Conservation (phyloP, 331 rosid genomes). For the Telfairia occidentalis region DNA sequence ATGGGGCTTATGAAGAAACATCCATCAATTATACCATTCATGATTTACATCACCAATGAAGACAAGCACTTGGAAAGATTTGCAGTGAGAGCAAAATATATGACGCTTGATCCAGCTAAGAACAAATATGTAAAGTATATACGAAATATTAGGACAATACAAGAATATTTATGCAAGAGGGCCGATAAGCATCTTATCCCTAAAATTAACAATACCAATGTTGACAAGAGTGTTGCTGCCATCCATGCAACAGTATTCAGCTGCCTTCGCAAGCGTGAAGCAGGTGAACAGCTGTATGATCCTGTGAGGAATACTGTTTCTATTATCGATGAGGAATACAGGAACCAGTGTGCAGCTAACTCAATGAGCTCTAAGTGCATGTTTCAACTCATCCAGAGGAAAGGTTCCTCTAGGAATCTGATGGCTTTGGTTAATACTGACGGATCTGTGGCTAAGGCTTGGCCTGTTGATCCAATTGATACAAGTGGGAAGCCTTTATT, state of each 20-base stretch:
- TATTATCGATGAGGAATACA: conserved; percentile 75
- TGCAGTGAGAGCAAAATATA: conserved; percentile 97
- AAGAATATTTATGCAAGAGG: conserved; percentile 89
- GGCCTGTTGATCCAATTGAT: conserved; percentile 82
- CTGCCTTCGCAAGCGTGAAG: conserved; percentile 85
- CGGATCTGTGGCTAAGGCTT: conserved; percentile 96
- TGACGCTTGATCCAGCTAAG: conserved; percentile 96
- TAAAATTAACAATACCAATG: conserved; percentile 93
- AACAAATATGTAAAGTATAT: conserved; percentile 94
- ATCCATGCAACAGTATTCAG: conserved; percentile 97
- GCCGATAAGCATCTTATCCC: conserved; percentile 99
- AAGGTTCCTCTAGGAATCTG: conserved; percentile 85
- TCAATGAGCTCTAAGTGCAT: conserved; percentile 88
- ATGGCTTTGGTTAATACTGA: conserved; percentile 88
- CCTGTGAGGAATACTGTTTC: conserved; percentile 65
- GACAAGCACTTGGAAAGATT: conserved; percentile 94
- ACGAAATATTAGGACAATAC: conserved; percentile 88
- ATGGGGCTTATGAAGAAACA: conserved; percentile 99
- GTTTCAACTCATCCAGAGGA: conserved; percentile 89
- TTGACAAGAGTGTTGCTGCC: conserved; percentile 97
- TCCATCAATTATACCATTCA: conserved; percentile 90
- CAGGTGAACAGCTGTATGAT: conserved; percentile 77
- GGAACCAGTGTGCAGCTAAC: conserved; percentile 85
- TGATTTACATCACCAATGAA: conserved; percentile 87
- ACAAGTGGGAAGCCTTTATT: conserved; percentile 49